Percentiles rank a stretch among this genome's conserved stretches.
These are phyloP conservation scores for Laguncularia racemosa DNA, from an alignment of 345 rosid genomes.

Conservation along the genomic window DNA sequence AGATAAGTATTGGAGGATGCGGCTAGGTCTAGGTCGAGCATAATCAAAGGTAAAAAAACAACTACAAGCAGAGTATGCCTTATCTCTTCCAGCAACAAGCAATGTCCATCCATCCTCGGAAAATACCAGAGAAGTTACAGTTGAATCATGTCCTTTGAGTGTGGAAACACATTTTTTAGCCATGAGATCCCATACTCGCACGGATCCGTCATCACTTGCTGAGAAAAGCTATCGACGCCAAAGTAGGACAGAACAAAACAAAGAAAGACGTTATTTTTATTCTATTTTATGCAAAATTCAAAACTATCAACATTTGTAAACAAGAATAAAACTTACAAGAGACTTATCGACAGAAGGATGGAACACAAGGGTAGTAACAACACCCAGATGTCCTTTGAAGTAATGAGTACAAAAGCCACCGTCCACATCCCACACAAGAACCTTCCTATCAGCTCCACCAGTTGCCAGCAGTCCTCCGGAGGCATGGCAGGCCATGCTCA, in stretches of 20 bases:
- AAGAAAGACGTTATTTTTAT: background rate
- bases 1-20: background rate
- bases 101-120: conserved; percentile 81
- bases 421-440: conserved; percentile 95
- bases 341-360: conserved; percentile 60
- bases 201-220: conserved; percentile 80
- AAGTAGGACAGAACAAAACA: background rate
- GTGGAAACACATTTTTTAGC: conserved; percentile 65
- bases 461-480: conserved; percentile 96
- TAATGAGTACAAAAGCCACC: conserved; percentile 95
- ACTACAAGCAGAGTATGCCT: conserved; percentile 32
- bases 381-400: conserved; percentile 92
- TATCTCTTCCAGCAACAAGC: conserved; percentile 88
- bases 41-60: background rate
- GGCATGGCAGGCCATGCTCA: conserved; percentile 88
- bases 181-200: conserved; percentile 83
- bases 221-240: conserved; percentile 56
- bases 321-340: conserved; percentile 41
- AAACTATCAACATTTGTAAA: too few species aligned
- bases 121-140: conserved; percentile 70
- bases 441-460: conserved; percentile 97
- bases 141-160: conserved; percentile 73
- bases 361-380: conserved; percentile 66
- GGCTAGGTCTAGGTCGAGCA: background rate
- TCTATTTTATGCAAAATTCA: too few species aligned